Percentiles rank a stretch among this genome's conserved stretches.
Conservation (phyloP, 768 basidiomycete species). For the Boletales sp. region DNA sequence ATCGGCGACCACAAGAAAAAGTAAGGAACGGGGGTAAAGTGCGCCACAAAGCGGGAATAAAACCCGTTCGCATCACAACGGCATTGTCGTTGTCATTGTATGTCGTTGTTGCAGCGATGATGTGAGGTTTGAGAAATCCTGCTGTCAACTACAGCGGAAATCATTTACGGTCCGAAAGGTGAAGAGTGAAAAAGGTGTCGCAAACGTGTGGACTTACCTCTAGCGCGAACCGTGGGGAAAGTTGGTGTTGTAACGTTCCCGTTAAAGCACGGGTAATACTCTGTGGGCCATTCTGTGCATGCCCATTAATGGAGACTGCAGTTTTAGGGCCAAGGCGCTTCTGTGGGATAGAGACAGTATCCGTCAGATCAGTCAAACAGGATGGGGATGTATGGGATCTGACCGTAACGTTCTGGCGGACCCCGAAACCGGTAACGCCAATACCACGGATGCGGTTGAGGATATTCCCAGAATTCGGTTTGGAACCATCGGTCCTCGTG, state of each 20-base stretch:
- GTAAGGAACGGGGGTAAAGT: slow-evolving; percentile 38
- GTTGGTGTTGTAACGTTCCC: slow-evolving; percentile 75
- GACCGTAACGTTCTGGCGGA: slow-evolving; percentile 47
- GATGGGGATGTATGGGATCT: slow-evolving; percentile 13
- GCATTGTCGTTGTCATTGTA: slow-evolving; percentile 51
- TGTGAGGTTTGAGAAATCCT: slow-evolving; percentile 39
- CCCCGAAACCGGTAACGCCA: slow-evolving; percentile 30
- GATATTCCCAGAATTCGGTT: slow-evolving; percentile 24
- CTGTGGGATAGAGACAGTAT: slow-evolving; percentile 32
- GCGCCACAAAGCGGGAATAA: slow-evolving; percentile 32
- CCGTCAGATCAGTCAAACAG: slow-evolving; percentile 21
- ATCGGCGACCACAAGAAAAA: slow-evolving; percentile 45
- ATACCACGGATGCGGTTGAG: slow-evolving; percentile 36
- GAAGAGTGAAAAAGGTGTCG: slow-evolving; percentile 7
- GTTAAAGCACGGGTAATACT: slow-evolving; percentile 43
- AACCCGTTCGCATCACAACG: slow-evolving; percentile 36
- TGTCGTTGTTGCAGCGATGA: slow-evolving; percentile 39
- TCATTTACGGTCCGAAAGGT: slow-evolving; percentile 10
- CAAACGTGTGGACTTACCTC: slow-evolving; percentile 34
- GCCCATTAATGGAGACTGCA: slow-evolving; percentile 37
- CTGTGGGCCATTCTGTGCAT: slow-evolving; percentile 27
- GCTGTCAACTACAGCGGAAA: slow-evolving; percentile 35
- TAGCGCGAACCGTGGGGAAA: slow-evolving; percentile 59
- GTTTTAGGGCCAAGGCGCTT: slow-evolving; percentile 48
- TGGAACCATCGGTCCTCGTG: slow-evolving; percentile 30